phyloP scores from a whole-genome alignment of 805 yeast genomes.

The Kodamaea restingae region DNA sequence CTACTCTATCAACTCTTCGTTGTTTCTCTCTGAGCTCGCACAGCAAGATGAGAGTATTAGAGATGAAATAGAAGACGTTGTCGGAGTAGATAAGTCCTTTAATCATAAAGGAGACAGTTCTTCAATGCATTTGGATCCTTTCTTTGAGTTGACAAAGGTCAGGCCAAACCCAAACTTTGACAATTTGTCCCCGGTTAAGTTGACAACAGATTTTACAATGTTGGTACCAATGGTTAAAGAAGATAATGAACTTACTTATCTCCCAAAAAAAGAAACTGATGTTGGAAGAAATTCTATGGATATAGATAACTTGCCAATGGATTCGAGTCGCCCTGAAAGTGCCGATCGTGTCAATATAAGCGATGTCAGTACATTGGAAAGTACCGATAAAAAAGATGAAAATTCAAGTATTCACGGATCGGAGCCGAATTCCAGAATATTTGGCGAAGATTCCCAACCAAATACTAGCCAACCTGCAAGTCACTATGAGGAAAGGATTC shows the following conservation, averaged over 20 bases:
- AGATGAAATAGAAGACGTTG: conserved; percentile 30
- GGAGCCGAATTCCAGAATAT: too few relatives aligned
- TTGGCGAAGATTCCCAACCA: too few relatives aligned
- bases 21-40: conserved; percentile 26
- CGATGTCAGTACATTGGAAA: too few relatives aligned
- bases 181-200: conserved; percentile 28
- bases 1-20: conserved; percentile 24
- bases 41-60: conserved; percentile 18
- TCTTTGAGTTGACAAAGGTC: conserved; percentile 26
- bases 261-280: conserved; percentile 2
- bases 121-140: conserved; percentile 13
- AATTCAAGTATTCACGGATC: too few relatives aligned
- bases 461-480: too few relatives aligned
- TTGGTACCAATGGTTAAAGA: conserved; percentile 17
- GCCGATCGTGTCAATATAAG: too few relatives aligned
- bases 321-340: too few relatives aligned
- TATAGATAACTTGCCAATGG: neutral
- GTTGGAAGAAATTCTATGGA: neutral
- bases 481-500: too few relatives aligned
- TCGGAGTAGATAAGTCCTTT: conserved; percentile 28
- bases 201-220: conserved; percentile 32
- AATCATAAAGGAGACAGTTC: conserved; percentile 10
- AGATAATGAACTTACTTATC: conserved; percentile 9
- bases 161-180: conserved; percentile 1
- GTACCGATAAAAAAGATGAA: too few relatives aligned